Evolutionary conservation across 2,329 filamentous ascomycete genomes (phyloP), one percentile per base, ranked within the genome.

Genomic region (Dothideomycetes sp.): DNA sequence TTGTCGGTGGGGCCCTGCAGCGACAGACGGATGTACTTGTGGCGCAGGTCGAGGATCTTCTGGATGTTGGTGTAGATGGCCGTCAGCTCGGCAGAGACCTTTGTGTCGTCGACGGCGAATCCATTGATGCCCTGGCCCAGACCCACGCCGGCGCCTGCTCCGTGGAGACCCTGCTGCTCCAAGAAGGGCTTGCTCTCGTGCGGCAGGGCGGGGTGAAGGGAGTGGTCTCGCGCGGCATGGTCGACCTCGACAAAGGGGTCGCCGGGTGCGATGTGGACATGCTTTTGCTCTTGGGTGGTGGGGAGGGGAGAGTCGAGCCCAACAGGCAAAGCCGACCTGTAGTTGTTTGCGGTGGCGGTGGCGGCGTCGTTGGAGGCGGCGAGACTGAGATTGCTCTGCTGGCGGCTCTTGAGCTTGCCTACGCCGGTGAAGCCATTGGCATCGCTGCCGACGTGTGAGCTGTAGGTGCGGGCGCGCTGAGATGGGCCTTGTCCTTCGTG

Each of bases 31-130:
- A 96, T 84, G 61, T 96, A 98, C 53, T 86, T 93, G 58, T 87
- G 80, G 44, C 91, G 78, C 31, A 88, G 70, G 51, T 95, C 85
- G 34, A 95, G 63, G n/a, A 96, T 77, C 49, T 82, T 81, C 57
- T 94, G 84, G 41, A 98, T 86, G 49, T 91, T 93, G 48, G 79
- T 80, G 52, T 93, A 95, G 48, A 98, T 95, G 15, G 77, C 73
- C 51, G 76, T 78, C 47, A 98, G 66, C 62, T 98, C 91, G 2
- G 82, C 72, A 2, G 85, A 86, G 49, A 96, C 81, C 38, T 82
- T 80, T 30, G 82, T 77, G 51, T 93, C 85, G 34, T 75, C 80
- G 40, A 82, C 73, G 33, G 78, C 77, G 49, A 81, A 77, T 7
- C 78, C 80, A 51, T 74, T 74, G 30, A 62, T 58, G 22, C 79